A percentile compares a stretch with the other conserved stretches of the same genome.
Conservation (phyloP, 2,329 filamentous ascomycete genomes). For the Aphanoascus verrucosus region DNA sequence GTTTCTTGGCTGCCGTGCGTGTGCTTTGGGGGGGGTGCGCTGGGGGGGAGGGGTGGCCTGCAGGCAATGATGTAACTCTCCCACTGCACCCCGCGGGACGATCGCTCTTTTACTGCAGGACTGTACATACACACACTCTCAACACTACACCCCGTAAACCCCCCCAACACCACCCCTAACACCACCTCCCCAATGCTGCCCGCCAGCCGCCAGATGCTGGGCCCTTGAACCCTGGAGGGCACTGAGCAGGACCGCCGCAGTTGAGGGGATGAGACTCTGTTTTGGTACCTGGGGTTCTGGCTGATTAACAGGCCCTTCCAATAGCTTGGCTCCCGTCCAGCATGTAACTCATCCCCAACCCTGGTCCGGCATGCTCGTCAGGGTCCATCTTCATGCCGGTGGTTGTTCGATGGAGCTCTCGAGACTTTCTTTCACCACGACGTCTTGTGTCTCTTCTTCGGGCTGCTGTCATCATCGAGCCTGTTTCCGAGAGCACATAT, state of each 20-base stretch:
- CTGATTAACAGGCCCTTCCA: neutral
- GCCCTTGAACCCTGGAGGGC: slow-evolving; percentile 6
- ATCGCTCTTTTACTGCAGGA: too few species aligned
- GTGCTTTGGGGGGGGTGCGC: too few species aligned
- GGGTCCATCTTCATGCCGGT: neutral
- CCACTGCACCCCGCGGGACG: too few species aligned
- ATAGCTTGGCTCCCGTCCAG: neutral
- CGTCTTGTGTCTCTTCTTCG: neutral
- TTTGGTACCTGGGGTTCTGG: neutral
- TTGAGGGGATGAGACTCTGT: slow-evolving; percentile 1
- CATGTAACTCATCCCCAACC: neutral
- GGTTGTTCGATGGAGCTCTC: neutral
- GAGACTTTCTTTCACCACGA: neutral
- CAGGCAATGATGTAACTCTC: too few species aligned
- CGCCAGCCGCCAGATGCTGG: neutral
- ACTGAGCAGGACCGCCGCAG: neutral
- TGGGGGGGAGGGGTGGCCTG: too few species aligned
- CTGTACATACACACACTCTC: too few species aligned
- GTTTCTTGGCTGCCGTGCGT: too few species aligned
- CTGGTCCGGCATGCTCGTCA: neutral
- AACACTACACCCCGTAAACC: too few species aligned
- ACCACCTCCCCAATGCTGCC: neutral
- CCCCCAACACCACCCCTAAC: too few species aligned
- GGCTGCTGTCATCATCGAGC: neutral
- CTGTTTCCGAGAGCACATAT: neutral